These are phyloP conservation scores for Floccularia luteovirens DNA, from an alignment of 768 basidiomycete species.

Conservation along the genomic window DNA sequence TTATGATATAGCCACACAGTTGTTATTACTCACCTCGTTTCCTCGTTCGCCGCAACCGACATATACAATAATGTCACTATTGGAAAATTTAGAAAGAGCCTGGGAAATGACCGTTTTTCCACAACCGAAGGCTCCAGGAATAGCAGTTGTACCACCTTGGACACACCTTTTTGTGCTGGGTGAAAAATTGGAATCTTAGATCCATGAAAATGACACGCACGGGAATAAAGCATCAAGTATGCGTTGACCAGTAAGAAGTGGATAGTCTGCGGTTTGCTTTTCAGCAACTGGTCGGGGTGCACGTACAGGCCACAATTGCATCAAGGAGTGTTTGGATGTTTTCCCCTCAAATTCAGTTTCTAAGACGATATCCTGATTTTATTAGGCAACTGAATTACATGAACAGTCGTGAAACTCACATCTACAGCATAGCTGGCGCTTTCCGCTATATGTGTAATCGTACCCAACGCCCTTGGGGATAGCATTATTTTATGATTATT, in stretches of 20 bases:
- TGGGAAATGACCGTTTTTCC: slow-evolving; percentile 99
- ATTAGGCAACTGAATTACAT: slow-evolving; percentile 1
- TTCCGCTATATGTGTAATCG: slow-evolving; percentile 88
- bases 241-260: slow-evolving; percentile 92
- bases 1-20: neutral
- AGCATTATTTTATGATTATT: slow-evolving; percentile 98
- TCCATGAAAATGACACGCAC: no score
- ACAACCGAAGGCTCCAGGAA: slow-evolving; percentile 98
- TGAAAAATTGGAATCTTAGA: no score
- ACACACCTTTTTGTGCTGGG: no score
- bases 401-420: slow-evolving; percentile 35
- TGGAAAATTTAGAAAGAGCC: slow-evolving; percentile 96
- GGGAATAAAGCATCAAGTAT: slow-evolving; percentile 97
- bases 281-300: slow-evolving; percentile 95
- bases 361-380: slow-evolving; percentile 76
- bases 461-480: slow-evolving; percentile 88
- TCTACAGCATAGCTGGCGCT: slow-evolving; percentile 90
- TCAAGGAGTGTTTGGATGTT: slow-evolving; percentile 86
- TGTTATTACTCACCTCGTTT: slow-evolving; percentile 74
- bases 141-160: slow-evolving; percentile 93
- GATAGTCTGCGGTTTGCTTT: slow-evolving; percentile 89
- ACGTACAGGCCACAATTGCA: slow-evolving; percentile 99
- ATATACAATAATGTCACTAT: slow-evolving; percentile 98
- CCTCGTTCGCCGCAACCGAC: slow-evolving; percentile 99
- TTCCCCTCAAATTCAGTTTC: slow-evolving; percentile 99